These are phyloP conservation scores for Saccharomycopsis amapae DNA, from an alignment of 805 yeast genomes.

Conservation along the genomic window DNA sequence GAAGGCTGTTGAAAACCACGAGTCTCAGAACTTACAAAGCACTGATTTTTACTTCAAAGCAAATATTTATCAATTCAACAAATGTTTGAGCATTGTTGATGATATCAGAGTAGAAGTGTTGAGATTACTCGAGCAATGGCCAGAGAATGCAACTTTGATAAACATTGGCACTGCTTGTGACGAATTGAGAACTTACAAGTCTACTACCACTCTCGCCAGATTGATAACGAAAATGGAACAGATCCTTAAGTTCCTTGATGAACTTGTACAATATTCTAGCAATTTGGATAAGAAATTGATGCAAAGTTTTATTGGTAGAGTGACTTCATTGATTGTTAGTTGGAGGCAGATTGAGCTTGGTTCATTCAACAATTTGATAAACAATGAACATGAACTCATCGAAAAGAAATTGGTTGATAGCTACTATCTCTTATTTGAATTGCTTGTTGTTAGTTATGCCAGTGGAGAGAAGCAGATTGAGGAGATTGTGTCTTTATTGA, in stretches of 20 bases:
- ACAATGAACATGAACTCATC: constrained; percentile 47
- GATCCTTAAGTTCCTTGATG: constrained; percentile 70
- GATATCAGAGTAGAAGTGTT: constrained; percentile 39
- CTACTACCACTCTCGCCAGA: constrained; percentile 67
- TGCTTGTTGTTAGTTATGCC: constrained; percentile 46
- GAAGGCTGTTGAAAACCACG: constrained; percentile 1
- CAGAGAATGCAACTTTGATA: constrained; percentile 86
- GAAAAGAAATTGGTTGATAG: constrained; percentile 58
- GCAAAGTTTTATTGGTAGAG: constrained; percentile 42
- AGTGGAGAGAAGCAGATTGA: constrained; percentile 31
- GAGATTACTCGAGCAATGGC: constrained; percentile 64
- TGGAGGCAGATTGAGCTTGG: constrained; percentile 88
- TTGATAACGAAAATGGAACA: constrained; percentile 80
- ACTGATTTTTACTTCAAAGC: constrained; percentile 26
- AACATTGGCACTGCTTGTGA: constrained; percentile 55
- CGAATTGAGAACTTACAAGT: constrained; percentile 59
- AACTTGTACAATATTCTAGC: constrained; percentile 78
- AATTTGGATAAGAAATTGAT: constrained; percentile 70
- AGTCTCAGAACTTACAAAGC: constrained; percentile 20
- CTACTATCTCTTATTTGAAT: constrained; percentile 91
- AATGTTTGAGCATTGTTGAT: constrained; percentile 45
- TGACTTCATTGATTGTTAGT: constrained; percentile 65
- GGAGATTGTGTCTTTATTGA: constrained; percentile 48
- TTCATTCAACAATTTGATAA: constrained; percentile 76
- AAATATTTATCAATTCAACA: constrained; percentile 30